phyloP scores from a whole-genome alignment of 768 basidiomycete species.

The Suillus spraguei region DNA sequence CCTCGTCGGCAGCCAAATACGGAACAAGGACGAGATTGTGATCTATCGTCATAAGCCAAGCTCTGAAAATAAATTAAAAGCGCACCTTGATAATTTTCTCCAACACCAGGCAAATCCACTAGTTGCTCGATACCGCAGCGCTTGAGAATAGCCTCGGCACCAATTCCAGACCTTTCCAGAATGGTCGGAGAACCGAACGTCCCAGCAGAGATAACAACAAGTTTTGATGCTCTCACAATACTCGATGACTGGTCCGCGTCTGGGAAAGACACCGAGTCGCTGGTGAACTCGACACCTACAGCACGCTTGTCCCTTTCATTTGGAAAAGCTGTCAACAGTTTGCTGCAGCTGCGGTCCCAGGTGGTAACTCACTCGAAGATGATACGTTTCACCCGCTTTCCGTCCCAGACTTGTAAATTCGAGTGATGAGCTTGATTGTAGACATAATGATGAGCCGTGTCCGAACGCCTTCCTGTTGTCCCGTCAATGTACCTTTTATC shows the following conservation, averaged over 20 bases:
- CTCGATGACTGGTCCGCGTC: slow-evolving; percentile 25
- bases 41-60: slow-evolving; percentile 21
- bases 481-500: slow-evolving; percentile 52
- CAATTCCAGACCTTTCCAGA: slow-evolving; percentile 56
- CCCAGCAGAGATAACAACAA: slow-evolving; percentile 53
- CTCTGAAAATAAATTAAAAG: not conserved
- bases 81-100: slow-evolving; percentile 65
- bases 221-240: slow-evolving; percentile 39
- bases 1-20: slow-evolving; percentile 46
- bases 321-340: not conserved
- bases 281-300: slow-evolving; percentile 48
- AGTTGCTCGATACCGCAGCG: not conserved
- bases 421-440: not conserved
- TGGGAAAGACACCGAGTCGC: slow-evolving; percentile 26
- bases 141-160: not conserved
- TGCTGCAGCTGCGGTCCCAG: not conserved
- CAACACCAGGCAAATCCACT: slow-evolving; percentile 69
- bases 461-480: slow-evolving; percentile 56
- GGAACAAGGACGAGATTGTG: slow-evolving; percentile 29
- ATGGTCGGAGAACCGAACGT: slow-evolving; percentile 60
- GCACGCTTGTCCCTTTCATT: not conserved
- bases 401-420: not conserved
- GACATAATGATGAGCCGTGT: slow-evolving; percentile 37
- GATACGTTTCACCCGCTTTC: not conserved
- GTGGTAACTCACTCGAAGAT: not conserved